phyloP scores from a whole-genome alignment of 2,329 filamentous ascomycete genomes.

The Lojkania enalia region DNA sequence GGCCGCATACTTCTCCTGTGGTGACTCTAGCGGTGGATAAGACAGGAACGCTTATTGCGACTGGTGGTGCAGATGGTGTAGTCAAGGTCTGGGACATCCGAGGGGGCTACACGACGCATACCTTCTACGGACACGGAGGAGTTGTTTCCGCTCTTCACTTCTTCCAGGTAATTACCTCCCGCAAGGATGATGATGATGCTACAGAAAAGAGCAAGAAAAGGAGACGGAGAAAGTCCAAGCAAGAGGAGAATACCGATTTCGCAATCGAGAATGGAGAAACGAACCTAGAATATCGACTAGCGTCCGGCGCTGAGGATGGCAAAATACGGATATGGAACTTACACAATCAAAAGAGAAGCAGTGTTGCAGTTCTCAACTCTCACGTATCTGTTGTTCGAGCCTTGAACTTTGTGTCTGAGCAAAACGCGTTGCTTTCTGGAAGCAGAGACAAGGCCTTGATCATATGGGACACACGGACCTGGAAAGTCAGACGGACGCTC shows the following conservation, averaged over 20 bases:
- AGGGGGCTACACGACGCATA: constrained; percentile 90
- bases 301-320: constrained; percentile 91
- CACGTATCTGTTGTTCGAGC: constrained; percentile 94
- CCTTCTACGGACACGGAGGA: constrained; percentile 89
- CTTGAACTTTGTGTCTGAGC: constrained; percentile 75
- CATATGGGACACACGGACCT: constrained; percentile 84
- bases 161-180: constrained; percentile 68
- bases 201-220: constrained; percentile 40
- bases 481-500: constrained; percentile 79
- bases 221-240: constrained; percentile 49
- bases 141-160: constrained; percentile 90
- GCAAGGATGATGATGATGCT: constrained; percentile 50
- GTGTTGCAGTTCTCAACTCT: constrained; percentile 78
- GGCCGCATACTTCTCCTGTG: constrained; percentile 88
- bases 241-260: constrained; percentile 47
- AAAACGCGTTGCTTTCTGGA: constrained; percentile 78
- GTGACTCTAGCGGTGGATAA: constrained; percentile 82
- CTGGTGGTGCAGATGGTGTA: constrained; percentile 87
- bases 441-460: constrained; percentile 93
- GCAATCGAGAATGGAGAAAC: constrained; percentile 50
- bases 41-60: constrained; percentile 87
- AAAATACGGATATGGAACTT: constrained; percentile 92
- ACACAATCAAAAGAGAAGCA: constrained; percentile 77
- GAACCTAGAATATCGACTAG: constrained; percentile 72
- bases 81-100: constrained; percentile 97